Percentiles rank a stretch among this genome's conserved stretches.
Conservation (phyloP, 2,329 filamentous ascomycete species). For the Rhinocladiella similis region DNA sequence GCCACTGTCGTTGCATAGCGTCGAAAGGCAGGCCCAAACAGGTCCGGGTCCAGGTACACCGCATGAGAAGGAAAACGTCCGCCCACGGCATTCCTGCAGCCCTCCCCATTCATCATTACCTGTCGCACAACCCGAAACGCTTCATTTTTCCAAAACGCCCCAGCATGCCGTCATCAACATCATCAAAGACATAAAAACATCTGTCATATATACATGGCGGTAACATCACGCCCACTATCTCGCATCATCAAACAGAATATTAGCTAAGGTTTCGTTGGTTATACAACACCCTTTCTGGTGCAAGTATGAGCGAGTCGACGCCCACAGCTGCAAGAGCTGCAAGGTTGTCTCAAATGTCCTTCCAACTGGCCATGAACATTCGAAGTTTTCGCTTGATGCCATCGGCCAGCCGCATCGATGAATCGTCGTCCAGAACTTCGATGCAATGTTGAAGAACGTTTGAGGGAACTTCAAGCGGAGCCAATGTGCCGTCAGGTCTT, state of each 20-base stretch:
- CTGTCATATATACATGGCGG: conserved; percentile 19
- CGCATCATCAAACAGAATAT: conserved; percentile 2
- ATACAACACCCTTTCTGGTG: background rate
- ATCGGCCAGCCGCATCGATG: conserved; percentile 54
- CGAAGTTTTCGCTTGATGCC: conserved; percentile 57
- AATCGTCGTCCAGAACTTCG: conserved; percentile 54
- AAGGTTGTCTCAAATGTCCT: conserved; percentile 18
- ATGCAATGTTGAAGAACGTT: conserved; percentile 53
- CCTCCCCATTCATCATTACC: background rate
- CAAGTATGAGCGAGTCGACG: background rate
- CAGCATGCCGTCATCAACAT: conserved; percentile 14
- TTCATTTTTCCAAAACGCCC: conserved; percentile 2
- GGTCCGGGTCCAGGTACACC: background rate
- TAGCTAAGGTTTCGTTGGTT: background rate
- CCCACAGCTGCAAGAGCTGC: background rate
- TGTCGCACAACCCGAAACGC: background rate
- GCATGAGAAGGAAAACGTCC: background rate
- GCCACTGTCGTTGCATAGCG: too few relatives aligned
- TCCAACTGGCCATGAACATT: conserved; percentile 37
- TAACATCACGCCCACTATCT: conserved; percentile 16
- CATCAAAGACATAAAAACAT: conserved; percentile 11
- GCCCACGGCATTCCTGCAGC: background rate
- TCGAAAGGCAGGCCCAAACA: too few relatives aligned
- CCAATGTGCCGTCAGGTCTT: conserved; percentile 49
- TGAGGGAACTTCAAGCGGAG: conserved; percentile 50